Conservation (phyloP, 768 basidiomycete species). For the Erythrobasidium yunnanense region DNA sequence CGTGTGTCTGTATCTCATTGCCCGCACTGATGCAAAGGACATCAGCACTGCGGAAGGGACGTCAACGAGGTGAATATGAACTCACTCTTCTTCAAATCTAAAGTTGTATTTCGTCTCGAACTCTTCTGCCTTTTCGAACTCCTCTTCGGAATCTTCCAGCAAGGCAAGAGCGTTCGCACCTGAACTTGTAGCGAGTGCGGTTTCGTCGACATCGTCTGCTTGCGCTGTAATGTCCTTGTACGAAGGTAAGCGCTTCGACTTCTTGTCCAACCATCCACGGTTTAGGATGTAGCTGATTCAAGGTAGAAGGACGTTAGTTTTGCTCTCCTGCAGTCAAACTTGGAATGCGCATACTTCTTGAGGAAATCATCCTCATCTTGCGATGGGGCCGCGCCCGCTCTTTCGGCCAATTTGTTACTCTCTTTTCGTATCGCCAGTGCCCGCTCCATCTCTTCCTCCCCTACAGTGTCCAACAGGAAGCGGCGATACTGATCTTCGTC, state of each 20-base stretch:
- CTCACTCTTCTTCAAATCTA: constrained; percentile 89
- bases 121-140: constrained; percentile 54
- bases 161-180: constrained; percentile 42
- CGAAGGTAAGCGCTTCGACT: constrained; percentile 57
- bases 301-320: constrained; percentile 10
- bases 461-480: constrained; percentile 72
- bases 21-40: constrained; percentile 50
- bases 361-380: constrained; percentile 56
- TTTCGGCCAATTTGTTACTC: constrained; percentile 39
- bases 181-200: background rate
- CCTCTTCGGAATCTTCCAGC: constrained; percentile 61
- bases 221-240: constrained; percentile 70
- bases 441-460: constrained; percentile 55
- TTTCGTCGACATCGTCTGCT: background rate
- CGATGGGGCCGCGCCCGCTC: constrained; percentile 38
- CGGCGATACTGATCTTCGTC: constrained; percentile 70
- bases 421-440: constrained; percentile 48
- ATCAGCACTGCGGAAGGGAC: too few relatives aligned
- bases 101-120: constrained; percentile 98
- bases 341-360: constrained; percentile 57
- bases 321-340: background rate
- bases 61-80: too few relatives aligned
- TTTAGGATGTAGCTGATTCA: constrained; percentile 83
- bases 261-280: constrained; percentile 86
- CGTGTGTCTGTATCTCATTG: constrained; percentile 58